Evolutionary conservation across 495 filamentous ascomycete species (phyloP).

Genomic region (Thermothielavioides terrestris): DNA sequence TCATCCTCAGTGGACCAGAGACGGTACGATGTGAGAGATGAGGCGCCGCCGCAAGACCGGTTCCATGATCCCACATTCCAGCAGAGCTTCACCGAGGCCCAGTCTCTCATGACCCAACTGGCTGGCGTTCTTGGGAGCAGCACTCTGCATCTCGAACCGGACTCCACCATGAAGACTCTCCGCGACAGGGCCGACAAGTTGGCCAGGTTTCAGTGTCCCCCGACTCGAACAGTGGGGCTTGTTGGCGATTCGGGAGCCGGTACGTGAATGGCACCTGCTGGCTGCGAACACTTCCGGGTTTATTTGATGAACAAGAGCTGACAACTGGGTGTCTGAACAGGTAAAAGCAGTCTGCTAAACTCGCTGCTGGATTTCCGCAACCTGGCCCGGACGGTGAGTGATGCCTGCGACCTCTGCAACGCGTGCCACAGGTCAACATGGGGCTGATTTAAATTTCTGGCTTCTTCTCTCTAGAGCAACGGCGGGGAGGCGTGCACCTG

Average conservation of each 20-base stretch:
- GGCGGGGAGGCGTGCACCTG: constrained; percentile 33
- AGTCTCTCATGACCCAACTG: constrained; percentile 19
- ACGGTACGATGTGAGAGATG: constrained; percentile 24
- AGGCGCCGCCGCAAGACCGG: constrained; percentile 26
- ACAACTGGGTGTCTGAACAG: constrained; percentile 4
- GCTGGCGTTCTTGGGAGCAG: constrained; percentile 25
- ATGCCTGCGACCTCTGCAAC: too few relatives aligned
- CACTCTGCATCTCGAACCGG: constrained; percentile 21
- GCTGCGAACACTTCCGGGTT: too few relatives aligned
- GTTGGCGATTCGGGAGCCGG: constrained; percentile 36
- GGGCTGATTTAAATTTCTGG: too few relatives aligned
- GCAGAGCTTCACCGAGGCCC: constrained; percentile 21
- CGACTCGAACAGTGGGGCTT: constrained; percentile 31
- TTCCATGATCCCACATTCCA: constrained; percentile 30
- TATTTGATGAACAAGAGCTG: too few relatives aligned
- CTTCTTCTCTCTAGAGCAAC: constrained; percentile 19
- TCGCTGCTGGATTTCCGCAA: constrained; percentile 27
- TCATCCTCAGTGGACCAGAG: neutral
- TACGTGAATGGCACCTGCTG: too few relatives aligned
- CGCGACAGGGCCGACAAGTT: constrained; percentile 19
- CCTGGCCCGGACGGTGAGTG: constrained; percentile 28
- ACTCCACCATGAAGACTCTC: constrained; percentile 28
- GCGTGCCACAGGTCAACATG: too few relatives aligned
- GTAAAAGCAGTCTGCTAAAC: constrained; percentile 36
- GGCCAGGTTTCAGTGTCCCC: constrained; percentile 25